A percentile compares a stretch with the other conserved stretches of the same genome.
phyloP scores from a whole-genome alignment of 306 rosid genomes.

The Prosopis cineraria region DNA sequence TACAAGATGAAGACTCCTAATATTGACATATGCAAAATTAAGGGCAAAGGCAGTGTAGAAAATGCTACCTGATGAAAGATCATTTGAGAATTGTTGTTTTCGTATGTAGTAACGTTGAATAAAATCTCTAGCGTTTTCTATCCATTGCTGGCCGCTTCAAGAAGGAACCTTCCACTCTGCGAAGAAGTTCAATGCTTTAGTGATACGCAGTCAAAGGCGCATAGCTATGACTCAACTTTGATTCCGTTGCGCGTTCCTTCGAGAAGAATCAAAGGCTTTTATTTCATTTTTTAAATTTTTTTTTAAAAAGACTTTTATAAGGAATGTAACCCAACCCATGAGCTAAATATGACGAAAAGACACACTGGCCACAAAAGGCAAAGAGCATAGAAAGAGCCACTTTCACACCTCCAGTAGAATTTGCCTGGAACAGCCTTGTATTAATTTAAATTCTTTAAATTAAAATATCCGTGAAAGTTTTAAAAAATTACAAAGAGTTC shows the following conservation, averaged over 20 bases:
- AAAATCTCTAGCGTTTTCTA: not conserved
- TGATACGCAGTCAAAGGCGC: slow-evolving; percentile 32
- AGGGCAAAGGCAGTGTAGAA: slow-evolving; percentile 30
- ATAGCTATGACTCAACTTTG: slow-evolving; percentile 25
- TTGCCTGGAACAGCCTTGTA: no score
- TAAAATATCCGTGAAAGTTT: not conserved
- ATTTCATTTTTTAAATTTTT: no score
- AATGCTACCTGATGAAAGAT: slow-evolving; percentile 4
- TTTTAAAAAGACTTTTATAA: slow-evolving; percentile 18
- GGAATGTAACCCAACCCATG: slow-evolving; percentile 24
- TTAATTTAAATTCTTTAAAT: no score
- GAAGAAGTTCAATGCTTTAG: slow-evolving; percentile 38
- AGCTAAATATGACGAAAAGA: slow-evolving; percentile 27
- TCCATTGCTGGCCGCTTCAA: not conserved
- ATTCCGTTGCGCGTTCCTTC: slow-evolving; percentile 25
- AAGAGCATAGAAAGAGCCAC: not conserved
- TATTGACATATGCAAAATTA: slow-evolving; percentile 31
- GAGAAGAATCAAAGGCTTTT: slow-evolving; percentile 36
- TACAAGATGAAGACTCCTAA: no score
- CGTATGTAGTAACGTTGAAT: slow-evolving; percentile 3
- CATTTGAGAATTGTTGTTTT: not conserved
- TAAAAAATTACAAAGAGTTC: no score
- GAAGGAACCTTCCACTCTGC: not conserved
- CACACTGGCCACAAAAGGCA: not conserved
- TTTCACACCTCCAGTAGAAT: not conserved